A percentile compares a stretch with the other conserved stretches of the same genome.
Conservation (phyloP, 176 grass and related monocot genomes). For the Cenchrus purpureus region DNA sequence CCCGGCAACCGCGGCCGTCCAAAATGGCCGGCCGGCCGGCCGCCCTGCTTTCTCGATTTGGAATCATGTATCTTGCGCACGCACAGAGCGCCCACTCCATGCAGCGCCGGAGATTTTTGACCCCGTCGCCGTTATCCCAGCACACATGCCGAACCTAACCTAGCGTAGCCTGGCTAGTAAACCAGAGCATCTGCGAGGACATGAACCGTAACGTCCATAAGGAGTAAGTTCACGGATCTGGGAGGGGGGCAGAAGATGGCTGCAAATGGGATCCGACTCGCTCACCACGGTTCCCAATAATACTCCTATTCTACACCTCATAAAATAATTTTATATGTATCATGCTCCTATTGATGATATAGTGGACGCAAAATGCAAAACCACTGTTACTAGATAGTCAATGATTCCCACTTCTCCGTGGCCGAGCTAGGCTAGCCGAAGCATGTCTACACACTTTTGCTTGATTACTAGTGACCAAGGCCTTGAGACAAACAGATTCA, state of each 20-base stretch:
- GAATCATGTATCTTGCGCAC: background rate
- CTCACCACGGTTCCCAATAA: background rate
- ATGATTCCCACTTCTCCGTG: too few species aligned
- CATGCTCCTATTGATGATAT: too few species aligned
- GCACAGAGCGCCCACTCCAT: background rate
- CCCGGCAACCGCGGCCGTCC: conserved; percentile 11
- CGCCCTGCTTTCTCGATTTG: conserved; percentile 15
- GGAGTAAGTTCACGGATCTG: background rate
- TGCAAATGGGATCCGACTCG: background rate
- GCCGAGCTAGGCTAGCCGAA: too few species aligned
- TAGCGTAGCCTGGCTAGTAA: too few species aligned
- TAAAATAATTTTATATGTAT: background rate
- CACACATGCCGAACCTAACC: background rate
- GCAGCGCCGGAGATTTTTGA: background rate
- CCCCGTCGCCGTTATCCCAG: background rate
- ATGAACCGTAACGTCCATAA: background rate
- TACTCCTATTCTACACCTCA: background rate
- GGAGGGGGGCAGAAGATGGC: background rate
- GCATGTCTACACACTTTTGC: too few species aligned
- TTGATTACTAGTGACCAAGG: too few species aligned
- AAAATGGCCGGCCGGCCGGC: conserved; percentile 9
- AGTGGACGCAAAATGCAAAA: too few species aligned
- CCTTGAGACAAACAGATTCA: too few species aligned
- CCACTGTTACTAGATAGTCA: too few species aligned
- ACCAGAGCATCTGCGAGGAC: background rate